These are phyloP conservation scores for Hygrocybe coccinea DNA, from an alignment of 768 basidiomycete species.

Conservation along the genomic window DNA sequence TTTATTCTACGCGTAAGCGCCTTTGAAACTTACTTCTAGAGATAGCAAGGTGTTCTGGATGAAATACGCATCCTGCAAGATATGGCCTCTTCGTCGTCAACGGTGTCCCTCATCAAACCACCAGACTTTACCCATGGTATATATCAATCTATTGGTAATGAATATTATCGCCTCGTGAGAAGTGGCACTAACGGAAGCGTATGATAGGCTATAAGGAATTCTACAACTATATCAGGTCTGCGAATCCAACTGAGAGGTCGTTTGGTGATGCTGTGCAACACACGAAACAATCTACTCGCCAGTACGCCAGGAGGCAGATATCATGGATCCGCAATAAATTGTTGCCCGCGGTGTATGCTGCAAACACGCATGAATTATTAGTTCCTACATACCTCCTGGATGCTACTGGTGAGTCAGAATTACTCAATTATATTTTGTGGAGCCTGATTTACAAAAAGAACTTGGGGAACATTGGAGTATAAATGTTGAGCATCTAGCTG, in stretches of 20 bases:
- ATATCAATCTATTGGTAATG: conserved; percentile 86
- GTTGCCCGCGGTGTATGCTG: conserved; percentile 59
- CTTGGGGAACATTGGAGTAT: conserved; percentile 54
- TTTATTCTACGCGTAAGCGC: not conserved
- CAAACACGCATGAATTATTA: conserved; percentile 34
- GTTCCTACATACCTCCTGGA: conserved; percentile 55
- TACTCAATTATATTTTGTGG: not conserved
- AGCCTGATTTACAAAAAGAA: conserved; percentile 29
- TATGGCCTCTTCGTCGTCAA: conserved; percentile 20
- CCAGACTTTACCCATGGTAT: conserved; percentile 78
- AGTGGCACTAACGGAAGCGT: not conserved
- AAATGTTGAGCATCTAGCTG: conserved; percentile 50
- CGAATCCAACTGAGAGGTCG: conserved; percentile 34
- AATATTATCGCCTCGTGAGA: not conserved
- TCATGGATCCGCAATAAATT: conserved; percentile 91
- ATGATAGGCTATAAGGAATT: conserved; percentile 88
- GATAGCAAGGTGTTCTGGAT: conserved; percentile 69
- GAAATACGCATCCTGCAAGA: conserved; percentile 62
- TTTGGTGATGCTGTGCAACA: conserved; percentile 59
- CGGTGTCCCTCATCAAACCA: conserved; percentile 5
- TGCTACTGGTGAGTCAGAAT: conserved; percentile 49
- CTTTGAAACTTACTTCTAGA: not conserved
- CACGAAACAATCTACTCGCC: conserved; percentile 83
- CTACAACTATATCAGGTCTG: conserved; percentile 51
- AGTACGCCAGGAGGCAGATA: conserved; percentile 89